Evolutionary conservation across 352 stramenopile species (phyloP).

Genomic region (Globisporangium parvum): DNA sequence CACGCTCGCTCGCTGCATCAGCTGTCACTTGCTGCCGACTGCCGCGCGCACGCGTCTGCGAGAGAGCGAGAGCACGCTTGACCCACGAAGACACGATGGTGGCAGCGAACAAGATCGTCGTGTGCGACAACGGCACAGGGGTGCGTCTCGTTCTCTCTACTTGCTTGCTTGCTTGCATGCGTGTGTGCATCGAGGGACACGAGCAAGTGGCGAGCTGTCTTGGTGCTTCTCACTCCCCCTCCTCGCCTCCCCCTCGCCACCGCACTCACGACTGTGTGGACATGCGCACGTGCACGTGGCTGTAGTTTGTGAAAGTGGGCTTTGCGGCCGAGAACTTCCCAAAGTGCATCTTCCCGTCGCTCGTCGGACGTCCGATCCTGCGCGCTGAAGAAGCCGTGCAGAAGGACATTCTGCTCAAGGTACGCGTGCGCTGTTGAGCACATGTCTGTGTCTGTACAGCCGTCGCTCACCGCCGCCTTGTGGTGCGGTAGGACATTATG

Average conservation of each 20-base stretch:
- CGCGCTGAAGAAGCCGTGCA: conserved; percentile 89
- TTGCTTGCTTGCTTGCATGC: neutral
- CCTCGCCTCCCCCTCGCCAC: neutral
- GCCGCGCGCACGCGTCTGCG: too few relatives aligned
- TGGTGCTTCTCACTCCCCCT: neutral
- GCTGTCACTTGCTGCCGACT: too few relatives aligned
- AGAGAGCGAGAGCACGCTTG: neutral
- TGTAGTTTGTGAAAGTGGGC: conserved; percentile 88
- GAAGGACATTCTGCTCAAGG: conserved; percentile 82
- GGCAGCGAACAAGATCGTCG: conserved; percentile 83
- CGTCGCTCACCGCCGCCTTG: too few relatives aligned
- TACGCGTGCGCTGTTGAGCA: conserved; percentile 18
- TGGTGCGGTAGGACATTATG: conserved; percentile 97
- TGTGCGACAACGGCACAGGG: conserved; percentile 86
- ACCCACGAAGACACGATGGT: conserved; percentile 37
- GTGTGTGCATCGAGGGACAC: neutral
- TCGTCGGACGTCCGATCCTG: conserved; percentile 92
- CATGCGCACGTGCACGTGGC: neutral
- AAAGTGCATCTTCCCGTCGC: conserved; percentile 91
- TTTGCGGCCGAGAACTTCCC: conserved; percentile 95
- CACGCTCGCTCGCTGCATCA: neutral
- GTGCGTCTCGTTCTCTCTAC: conserved; percentile 32
- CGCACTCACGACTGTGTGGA: neutral
- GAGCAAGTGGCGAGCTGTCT: neutral
- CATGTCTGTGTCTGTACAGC: too few relatives aligned